Evolutionary conservation across 2,329 filamentous ascomycete genomes (phyloP), one percentile per base, ranked within the genome.

Genomic region (Colletotrichum sp.): DNA sequence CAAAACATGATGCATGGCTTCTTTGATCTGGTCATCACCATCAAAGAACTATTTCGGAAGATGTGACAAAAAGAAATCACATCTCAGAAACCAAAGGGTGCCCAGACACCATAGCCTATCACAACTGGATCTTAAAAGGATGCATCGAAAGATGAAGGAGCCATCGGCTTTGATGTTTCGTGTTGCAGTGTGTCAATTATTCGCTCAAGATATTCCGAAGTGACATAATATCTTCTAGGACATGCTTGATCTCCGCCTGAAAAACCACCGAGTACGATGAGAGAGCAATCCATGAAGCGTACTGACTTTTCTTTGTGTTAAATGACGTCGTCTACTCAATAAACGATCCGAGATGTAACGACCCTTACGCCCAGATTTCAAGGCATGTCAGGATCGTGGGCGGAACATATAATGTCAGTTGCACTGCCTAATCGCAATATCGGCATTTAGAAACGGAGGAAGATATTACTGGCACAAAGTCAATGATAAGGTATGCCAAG

Each of bases 401-500:
- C 44, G n/a, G 7, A 52, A 44, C 36, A 18, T 39, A 12, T 18
- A 21, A 8, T n/a, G 12, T 21, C 44, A 49, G 44, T 52, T 52
- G 44, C 44, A 52, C 44, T n/a, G 16, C 44, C 44, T 52, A 52
- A 52, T 52, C 44, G n/a, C n/a, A 24, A 52, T 21, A 10, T 21
- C n/a, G 44, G 44, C 44, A 52, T 13, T 52, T 13, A 21, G 4
- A 52, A 21, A 13, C 10, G 10, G 55, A 59, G 24, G 26, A 16
- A 28, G 4, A 24, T 26, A 18, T 26, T 18, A 59, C 26, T 59
- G 59, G 59, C 28, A 32, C 28, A 3, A 62, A 26, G 2, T 18
- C n/a, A 39, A 24, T 15, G 52, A 69, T 30, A 69, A 62, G 18
- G n/a, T 12, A 36, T 44, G 32, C 67, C 67, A 69, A 69, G 55